Evolutionary conservation across 2,329 filamentous ascomycete genomes (phyloP).

Genomic region (Byssochlamys sp.): DNA sequence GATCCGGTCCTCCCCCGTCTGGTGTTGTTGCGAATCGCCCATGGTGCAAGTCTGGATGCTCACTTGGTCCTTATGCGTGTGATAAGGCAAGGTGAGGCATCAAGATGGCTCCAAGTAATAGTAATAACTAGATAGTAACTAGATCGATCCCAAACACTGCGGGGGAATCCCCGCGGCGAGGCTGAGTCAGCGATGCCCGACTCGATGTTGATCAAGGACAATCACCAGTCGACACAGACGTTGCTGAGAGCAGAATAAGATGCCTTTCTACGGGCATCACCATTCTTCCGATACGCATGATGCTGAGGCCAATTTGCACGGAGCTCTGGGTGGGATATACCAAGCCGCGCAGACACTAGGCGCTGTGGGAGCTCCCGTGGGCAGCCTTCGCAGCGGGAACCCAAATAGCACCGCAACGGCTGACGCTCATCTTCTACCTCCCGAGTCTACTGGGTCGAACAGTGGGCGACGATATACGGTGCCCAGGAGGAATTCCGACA

Average conservation of each 20-base stretch:
- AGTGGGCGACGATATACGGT: conserved; percentile 17
- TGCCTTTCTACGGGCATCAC: conserved; percentile 13
- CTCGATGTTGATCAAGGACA: neutral
- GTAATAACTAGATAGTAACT: too few species aligned
- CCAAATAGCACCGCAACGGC: conserved; percentile 34
- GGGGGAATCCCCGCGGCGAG: neutral
- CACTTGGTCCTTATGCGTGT: neutral
- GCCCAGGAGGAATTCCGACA: conserved; percentile 6
- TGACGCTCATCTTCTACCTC: conserved; percentile 34
- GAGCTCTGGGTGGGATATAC: conserved; percentile 35
- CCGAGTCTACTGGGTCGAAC: conserved; percentile 21
- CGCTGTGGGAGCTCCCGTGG: conserved; percentile 36
- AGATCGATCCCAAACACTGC: neutral
- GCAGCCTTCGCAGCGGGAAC: conserved; percentile 14
- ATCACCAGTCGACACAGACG: neutral
- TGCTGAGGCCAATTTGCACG: conserved; percentile 1
- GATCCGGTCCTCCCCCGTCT: conserved; percentile 4
- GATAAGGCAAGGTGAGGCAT: neutral
- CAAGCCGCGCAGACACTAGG: conserved; percentile 38
- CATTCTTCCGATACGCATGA: conserved; percentile 4
- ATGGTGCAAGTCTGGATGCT: neutral
- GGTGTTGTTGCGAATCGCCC: neutral
- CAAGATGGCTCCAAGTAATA: too few species aligned
- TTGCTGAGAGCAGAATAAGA: conserved; percentile 4
- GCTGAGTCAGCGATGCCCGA: conserved; percentile 2